phyloP scores from a whole-genome alignment of 2,329 filamentous ascomycete genomes.

The Aureobasidium sp. region DNA sequence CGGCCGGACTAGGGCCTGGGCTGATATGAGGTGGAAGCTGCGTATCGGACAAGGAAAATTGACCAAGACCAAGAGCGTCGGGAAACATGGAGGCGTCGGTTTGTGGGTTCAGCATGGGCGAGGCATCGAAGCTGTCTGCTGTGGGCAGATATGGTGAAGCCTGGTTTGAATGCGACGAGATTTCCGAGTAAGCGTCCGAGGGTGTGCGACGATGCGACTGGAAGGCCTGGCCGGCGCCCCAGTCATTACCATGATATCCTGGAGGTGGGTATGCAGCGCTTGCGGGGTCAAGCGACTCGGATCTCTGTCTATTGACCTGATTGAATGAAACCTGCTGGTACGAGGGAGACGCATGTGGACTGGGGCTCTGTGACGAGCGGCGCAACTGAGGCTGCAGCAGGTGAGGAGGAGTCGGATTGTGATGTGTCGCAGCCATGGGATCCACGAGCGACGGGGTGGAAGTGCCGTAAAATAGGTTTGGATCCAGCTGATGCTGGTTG shows the following conservation, averaged over 20 bases:
- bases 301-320: constrained; percentile 48
- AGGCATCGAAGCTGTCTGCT: constrained; percentile 76
- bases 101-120: constrained; percentile 67
- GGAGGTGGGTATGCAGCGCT: constrained; percentile 48
- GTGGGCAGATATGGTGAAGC: constrained; percentile 75
- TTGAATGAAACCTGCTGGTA: constrained; percentile 45
- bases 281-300: constrained; percentile 50
- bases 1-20: constrained; percentile 64
- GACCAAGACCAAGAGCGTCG: constrained; percentile 67
- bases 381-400: constrained; percentile 46
- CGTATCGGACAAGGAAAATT: constrained; percentile 70
- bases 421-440: constrained; percentile 43
- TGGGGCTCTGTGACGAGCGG: constrained; percentile 46
- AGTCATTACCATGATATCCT: constrained; percentile 43
- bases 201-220: constrained; percentile 74
- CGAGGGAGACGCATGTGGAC: constrained; percentile 45
- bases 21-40: constrained; percentile 45
- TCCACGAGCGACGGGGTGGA: constrained; percentile 40
- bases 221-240: constrained; percentile 55
- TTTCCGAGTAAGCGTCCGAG: constrained; percentile 80
- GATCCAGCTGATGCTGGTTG: constrained; percentile 49
- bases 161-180: constrained; percentile 65
- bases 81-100: constrained; percentile 67
- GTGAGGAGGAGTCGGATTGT: constrained; percentile 48
- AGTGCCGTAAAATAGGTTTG: constrained; percentile 50